A percentile compares a stretch with the other conserved stretches of the same genome.
Evolutionary conservation across 176 grass and related monocot genomes (phyloP).

Genomic region (Hsuehochloa calcarea): DNA sequence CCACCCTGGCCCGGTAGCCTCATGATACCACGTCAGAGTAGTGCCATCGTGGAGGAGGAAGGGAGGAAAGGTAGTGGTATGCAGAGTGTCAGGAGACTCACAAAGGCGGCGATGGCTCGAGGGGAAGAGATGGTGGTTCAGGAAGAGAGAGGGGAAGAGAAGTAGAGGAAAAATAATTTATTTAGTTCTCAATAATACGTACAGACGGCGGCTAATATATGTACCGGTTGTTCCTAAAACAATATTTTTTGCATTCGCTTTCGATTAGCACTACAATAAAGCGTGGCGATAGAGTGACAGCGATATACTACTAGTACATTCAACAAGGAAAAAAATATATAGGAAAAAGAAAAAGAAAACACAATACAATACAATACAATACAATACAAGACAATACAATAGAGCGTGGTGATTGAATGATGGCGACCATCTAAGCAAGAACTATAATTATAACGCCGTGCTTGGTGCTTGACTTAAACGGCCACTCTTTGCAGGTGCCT

Average conservation of each 20-base stretch:
- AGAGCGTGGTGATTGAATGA: neutral
- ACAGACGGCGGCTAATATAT: neutral
- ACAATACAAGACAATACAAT: neutral
- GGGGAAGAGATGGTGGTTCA: too few relatives aligned
- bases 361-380: neutral
- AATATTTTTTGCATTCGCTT: neutral
- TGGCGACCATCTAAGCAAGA: conserved; percentile 22
- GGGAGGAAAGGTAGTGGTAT: too few relatives aligned
- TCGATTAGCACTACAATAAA: neutral
- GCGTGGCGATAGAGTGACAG: neutral
- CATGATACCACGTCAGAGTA: too few relatives aligned
- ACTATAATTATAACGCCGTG: neutral
- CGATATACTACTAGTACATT: neutral
- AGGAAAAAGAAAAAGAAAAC: neutral
- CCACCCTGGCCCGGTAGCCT: too few relatives aligned
- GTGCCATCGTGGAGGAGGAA: too few relatives aligned
- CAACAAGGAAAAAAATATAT: neutral
- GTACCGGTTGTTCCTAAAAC: too few relatives aligned
- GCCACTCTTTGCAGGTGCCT: neutral
- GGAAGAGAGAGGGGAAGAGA: too few relatives aligned
- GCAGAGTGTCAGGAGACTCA: too few relatives aligned
- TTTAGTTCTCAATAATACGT: neutral
- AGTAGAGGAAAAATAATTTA: too few relatives aligned
- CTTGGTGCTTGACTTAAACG: neutral
- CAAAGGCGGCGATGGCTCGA: too few relatives aligned